Conservation (phyloP, 1,139 yeast species). For the Taiozyma sp. region DNA sequence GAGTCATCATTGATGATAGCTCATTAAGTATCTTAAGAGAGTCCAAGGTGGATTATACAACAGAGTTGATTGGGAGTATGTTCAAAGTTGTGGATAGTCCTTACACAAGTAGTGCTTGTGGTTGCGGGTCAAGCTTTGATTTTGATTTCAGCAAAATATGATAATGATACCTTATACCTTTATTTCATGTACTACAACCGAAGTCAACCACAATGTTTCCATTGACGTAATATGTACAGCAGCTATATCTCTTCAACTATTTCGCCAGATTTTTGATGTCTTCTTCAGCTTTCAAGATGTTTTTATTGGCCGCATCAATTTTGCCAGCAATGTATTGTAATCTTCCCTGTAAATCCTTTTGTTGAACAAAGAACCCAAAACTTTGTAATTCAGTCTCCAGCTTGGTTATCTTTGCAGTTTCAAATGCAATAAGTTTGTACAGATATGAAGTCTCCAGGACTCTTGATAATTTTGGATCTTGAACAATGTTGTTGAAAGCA, state of each 20-base stretch:
- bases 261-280: conserved; percentile 27
- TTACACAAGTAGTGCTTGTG: conserved; percentile 87
- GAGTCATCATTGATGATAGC: conserved; percentile 71
- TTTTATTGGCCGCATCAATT: conserved; percentile 49
- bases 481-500: conserved; percentile 64
- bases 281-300: conserved; percentile 41
- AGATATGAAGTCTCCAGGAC: conserved; percentile 62
- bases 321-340: conserved; percentile 60
- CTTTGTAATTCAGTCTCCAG: conserved; percentile 68
- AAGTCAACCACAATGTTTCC: background rate
- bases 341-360: conserved; percentile 52
- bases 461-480: conserved; percentile 51
- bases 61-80: conserved; percentile 91
- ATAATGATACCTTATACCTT: background rate
- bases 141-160: conserved; percentile 29
- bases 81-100: conserved; percentile 91
- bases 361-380: conserved; percentile 43
- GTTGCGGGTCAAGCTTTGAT: conserved; percentile 95
- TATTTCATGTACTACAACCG: background rate
- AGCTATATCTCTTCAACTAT: background rate
- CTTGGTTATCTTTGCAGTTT: conserved; percentile 55
- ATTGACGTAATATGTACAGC: background rate
- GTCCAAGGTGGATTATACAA: conserved; percentile 82
- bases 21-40: conserved; percentile 81
- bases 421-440: conserved; percentile 47